Evolutionary conservation across 306 rosid genomes (phyloP).

Genomic region (Cicer cuneatum): DNA sequence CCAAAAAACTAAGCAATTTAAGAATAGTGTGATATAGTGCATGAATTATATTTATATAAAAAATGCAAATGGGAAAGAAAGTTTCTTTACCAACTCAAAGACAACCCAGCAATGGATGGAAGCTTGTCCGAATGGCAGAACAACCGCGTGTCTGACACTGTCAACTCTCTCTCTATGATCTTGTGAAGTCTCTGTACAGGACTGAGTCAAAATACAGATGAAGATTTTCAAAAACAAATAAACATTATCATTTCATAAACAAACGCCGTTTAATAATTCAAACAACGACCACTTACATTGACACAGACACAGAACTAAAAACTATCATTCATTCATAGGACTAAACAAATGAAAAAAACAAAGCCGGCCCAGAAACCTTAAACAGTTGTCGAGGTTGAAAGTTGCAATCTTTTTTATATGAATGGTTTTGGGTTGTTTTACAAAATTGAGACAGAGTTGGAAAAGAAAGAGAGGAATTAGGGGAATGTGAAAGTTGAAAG

Average conservation of each 20-base stretch:
- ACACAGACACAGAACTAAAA: neutral
- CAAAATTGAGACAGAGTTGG: neutral
- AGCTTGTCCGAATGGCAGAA: slow-evolving; percentile 31
- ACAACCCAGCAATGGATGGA: slow-evolving; percentile 46
- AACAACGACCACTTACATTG: slow-evolving; percentile 16
- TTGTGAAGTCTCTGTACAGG: slow-evolving; percentile 16
- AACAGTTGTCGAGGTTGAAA: neutral
- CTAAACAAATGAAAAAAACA: slow-evolving; percentile 27
- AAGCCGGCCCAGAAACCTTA: slow-evolving; percentile 57
- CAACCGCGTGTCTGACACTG: slow-evolving; percentile 57
- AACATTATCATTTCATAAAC: neutral
- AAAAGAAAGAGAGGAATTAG: too few relatives aligned
- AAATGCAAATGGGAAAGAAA: slow-evolving; percentile 39
- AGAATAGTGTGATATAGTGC: neutral
- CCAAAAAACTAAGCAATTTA: neutral
- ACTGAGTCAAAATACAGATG: slow-evolving; percentile 55
- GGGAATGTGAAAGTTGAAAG: too few relatives aligned
- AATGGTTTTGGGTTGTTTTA: neutral
- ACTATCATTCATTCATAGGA: neutral
- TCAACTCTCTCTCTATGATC: slow-evolving; percentile 26
- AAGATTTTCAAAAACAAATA: slow-evolving; percentile 27
- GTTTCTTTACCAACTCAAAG: slow-evolving; percentile 58
- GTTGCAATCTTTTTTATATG: slow-evolving; percentile 2
- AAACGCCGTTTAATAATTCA: slow-evolving; percentile 48
- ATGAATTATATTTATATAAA: slow-evolving; percentile 29